Percentiles rank a stretch among this genome's conserved stretches.
phyloP scores from a whole-genome alignment of 495 filamentous ascomycete species.

The Saxispiralis lemnorum region DNA sequence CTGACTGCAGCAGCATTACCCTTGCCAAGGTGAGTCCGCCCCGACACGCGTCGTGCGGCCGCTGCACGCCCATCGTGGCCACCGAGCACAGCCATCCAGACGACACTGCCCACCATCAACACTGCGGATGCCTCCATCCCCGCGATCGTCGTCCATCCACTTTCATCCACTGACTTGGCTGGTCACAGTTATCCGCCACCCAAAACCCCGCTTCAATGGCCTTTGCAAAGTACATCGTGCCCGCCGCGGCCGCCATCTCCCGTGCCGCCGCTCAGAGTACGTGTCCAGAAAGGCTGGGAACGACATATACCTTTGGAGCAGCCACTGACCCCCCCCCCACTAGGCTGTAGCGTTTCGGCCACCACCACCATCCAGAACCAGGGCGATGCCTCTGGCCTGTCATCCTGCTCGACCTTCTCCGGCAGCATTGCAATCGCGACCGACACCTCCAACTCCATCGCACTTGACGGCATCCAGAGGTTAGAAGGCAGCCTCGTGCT shows the following conservation, averaged over 20 bases:
- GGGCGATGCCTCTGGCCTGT: slow-evolving; percentile 52
- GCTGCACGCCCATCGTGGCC: not conserved
- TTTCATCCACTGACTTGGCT: slow-evolving; percentile 1
- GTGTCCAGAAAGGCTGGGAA: not conserved
- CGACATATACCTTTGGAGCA: not conserved
- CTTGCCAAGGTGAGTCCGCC: slow-evolving; percentile 10
- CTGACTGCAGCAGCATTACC: slow-evolving; percentile 10
- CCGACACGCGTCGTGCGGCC: not conserved
- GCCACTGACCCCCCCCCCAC: slow-evolving; percentile 3
- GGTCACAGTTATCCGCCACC: slow-evolving; percentile 3
- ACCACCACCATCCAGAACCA: slow-evolving; percentile 43
- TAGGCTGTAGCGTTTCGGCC: slow-evolving; percentile 26
- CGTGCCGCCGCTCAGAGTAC: slow-evolving; percentile 43
- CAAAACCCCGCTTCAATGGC: slow-evolving; percentile 38
- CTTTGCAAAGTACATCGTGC: slow-evolving; percentile 54
- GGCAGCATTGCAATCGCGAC: slow-evolving; percentile 52
- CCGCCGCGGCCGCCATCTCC: slow-evolving; percentile 50
- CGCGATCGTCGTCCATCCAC: not conserved
- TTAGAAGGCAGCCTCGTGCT: slow-evolving; percentile 54
- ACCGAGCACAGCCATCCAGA: not conserved
- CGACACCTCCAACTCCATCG: slow-evolving; percentile 32
- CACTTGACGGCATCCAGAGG: slow-evolving; percentile 36
- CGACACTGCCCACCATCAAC: not conserved
- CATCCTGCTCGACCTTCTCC: slow-evolving; percentile 46
- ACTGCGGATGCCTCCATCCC: too few species aligned